Evolutionary conservation across 371 early-diverging fungal genomes (phyloP).

Genomic region (Syncephalastrum sp.): DNA sequence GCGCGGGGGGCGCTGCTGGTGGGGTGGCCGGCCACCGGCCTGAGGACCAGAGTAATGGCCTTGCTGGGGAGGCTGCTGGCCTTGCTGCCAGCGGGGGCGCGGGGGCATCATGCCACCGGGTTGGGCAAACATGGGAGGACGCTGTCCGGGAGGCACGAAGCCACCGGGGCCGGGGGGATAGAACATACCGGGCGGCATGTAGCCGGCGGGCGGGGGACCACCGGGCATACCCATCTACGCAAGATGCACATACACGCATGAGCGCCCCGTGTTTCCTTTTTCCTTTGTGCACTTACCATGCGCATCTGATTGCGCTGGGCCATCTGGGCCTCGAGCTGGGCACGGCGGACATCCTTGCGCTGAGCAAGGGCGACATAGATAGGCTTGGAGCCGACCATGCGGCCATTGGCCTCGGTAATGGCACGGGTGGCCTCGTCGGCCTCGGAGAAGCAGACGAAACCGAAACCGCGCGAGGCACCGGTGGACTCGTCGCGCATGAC

Average conservation of each 20-base stretch:
- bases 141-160: conserved; percentile 63
- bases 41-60: conserved; percentile 34
- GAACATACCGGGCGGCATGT: conserved; percentile 41
- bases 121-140: conserved; percentile 51
- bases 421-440: conserved; percentile 80
- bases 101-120: conserved; percentile 35
- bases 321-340: conserved; percentile 81
- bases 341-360: conserved; percentile 83
- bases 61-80: conserved; percentile 34
- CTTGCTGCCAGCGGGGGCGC: conserved; percentile 66
- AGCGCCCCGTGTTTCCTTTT: background rate
- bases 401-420: conserved; percentile 79
- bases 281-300: conserved; percentile 18
- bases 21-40: conserved; percentile 43
- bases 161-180: conserved; percentile 57
- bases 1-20: conserved; percentile 31
- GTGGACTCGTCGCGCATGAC: conserved; percentile 85
- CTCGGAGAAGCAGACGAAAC: conserved; percentile 76
- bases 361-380: conserved; percentile 92
- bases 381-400: conserved; percentile 82
- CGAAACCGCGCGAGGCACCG: conserved; percentile 64
- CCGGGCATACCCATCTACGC: conserved; percentile 15
- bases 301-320: conserved; percentile 73
- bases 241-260: background rate
- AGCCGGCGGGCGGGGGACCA: conserved; percentile 26